phyloP scores from a whole-genome alignment of 768 basidiomycete genomes.

The Tricholoma matsutake region DNA sequence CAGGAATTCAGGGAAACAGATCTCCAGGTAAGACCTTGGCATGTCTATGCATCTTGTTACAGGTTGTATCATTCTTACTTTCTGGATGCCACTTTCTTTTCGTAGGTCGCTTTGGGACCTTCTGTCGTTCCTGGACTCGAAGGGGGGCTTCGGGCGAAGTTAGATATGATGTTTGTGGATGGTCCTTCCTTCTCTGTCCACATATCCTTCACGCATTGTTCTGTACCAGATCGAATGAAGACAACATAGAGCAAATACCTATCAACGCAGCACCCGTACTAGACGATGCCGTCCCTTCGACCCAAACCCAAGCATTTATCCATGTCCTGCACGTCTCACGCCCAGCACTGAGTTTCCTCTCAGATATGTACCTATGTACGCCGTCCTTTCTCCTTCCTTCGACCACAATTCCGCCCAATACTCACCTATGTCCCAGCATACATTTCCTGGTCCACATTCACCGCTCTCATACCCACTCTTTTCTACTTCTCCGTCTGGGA shows the following conservation, averaged over 20 bases:
- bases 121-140: not conserved
- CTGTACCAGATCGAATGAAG: not conserved
- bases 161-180: conserved; percentile 5
- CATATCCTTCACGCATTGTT: conserved; percentile 12
- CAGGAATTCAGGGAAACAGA: conserved; percentile 54
- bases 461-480: conserved; percentile 70
- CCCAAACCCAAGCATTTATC: not conserved
- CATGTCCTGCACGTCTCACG: not conserved
- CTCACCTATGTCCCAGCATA: conserved; percentile 46
- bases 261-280: not conserved
- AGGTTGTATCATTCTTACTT: not conserved
- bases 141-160: not conserved
- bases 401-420: not conserved
- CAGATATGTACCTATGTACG: conserved; percentile 59
- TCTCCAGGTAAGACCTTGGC: conserved; percentile 43
- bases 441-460: conserved; percentile 81
- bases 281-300: not conserved
- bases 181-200: not conserved
- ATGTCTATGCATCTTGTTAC: not conserved
- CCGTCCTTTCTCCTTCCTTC: not conserved
- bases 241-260: not conserved
- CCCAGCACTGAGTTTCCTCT: conserved; percentile 28
- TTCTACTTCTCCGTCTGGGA: conserved; percentile 96
- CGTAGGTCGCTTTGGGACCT: conserved; percentile 27
- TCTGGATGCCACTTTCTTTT: not conserved